Conservation (phyloP, 2,329 filamentous ascomycete genomes). For the Fusarium sp. region DNA sequence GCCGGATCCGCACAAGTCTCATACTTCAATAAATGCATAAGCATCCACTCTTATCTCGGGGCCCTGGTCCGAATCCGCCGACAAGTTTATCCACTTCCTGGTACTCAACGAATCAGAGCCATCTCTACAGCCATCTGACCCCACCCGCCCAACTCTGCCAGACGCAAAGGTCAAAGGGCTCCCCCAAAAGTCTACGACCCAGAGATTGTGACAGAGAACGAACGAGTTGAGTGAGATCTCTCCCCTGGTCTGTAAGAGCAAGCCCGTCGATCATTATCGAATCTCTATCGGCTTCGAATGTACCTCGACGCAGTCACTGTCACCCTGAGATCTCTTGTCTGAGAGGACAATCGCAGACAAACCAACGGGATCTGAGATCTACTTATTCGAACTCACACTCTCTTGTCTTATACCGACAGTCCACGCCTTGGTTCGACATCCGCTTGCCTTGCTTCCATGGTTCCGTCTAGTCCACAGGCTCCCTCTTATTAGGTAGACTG, state of each 20-base stretch:
- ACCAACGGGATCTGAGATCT: conserved; percentile 20
- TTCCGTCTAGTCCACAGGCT: conserved; percentile 14
- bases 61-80: conserved; percentile 25
- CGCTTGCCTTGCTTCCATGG: conserved; percentile 23
- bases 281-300: background rate
- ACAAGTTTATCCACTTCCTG: conserved; percentile 6
- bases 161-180: conserved; percentile 23
- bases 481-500: conserved; percentile 31
- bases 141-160: conserved; percentile 29
- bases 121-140: background rate
- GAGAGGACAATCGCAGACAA: conserved; percentile 7
- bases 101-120: conserved; percentile 13
- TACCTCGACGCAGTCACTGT: conserved; percentile 1
- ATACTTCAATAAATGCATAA: conserved; percentile 13
- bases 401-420: conserved; percentile 1
- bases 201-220: conserved; percentile 25
- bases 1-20: conserved; percentile 3
- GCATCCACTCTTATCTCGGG: conserved; percentile 23
- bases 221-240: conserved; percentile 33
- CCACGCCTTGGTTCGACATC: conserved; percentile 20
- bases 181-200: conserved; percentile 30
- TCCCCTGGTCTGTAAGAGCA: conserved; percentile 36
- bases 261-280: conserved; percentile 34
- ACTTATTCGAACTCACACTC: conserved; percentile 10
- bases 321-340: conserved; percentile 7